These are phyloP conservation scores for Candida fluviatilis DNA, from an alignment of 805 yeast species.

Conservation along the genomic window DNA sequence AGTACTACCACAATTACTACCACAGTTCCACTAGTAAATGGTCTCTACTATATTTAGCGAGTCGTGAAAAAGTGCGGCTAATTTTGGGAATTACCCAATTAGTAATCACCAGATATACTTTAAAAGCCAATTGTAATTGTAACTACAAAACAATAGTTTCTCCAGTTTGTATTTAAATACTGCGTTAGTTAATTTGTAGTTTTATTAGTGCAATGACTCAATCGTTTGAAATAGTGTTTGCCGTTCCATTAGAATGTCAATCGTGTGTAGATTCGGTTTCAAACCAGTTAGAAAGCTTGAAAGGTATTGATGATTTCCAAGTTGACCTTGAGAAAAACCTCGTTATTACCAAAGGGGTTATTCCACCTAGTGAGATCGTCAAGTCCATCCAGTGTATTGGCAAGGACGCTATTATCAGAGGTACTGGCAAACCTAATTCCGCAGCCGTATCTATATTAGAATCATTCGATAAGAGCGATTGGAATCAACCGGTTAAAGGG, in stretches of 20 bases:
- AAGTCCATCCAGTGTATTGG: conserved; percentile 69
- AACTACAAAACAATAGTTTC: too few species aligned
- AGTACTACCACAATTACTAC: too few species aligned
- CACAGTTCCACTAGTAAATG: too few species aligned
- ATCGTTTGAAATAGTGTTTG: conserved; percentile 63
- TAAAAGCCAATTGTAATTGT: too few species aligned
- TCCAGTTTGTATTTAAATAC: too few species aligned
- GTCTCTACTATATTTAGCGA: too few species aligned
- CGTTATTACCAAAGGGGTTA: conserved; percentile 63
- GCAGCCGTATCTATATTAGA: conserved; percentile 93
- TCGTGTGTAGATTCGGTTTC: conserved; percentile 62
- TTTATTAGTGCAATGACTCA: too few species aligned
- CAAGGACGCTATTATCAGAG: conserved; percentile 86
- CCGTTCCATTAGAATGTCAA: conserved; percentile 80
- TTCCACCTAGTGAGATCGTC: conserved; percentile 75
- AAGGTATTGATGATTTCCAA: conserved; percentile 48
- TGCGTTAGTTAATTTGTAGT: too few species aligned
- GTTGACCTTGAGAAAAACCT: conserved; percentile 57
- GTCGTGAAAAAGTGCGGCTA: too few species aligned
- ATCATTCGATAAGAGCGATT: conserved; percentile 49
- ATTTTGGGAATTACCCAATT: too few species aligned
- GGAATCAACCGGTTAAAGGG: conserved; percentile 68
- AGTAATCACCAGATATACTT: too few species aligned
- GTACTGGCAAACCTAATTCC: conserved; percentile 80
- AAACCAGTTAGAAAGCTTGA: conserved; percentile 46